These are phyloP conservation scores for Nyctanthes arbortristis DNA, from an alignment of 257 asterid genomes.

Conservation along the genomic window DNA sequence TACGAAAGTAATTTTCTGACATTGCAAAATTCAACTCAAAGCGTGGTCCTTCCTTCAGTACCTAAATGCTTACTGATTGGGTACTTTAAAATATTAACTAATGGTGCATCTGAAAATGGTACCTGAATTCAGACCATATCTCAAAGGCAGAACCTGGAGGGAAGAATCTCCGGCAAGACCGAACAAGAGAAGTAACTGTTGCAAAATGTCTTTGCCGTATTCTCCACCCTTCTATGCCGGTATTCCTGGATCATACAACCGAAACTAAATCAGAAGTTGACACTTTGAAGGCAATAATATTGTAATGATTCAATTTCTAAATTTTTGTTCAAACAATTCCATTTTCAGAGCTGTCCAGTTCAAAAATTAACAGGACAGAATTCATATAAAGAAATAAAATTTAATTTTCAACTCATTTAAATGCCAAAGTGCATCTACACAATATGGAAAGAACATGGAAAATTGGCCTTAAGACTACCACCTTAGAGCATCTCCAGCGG, in stretches of 20 bases:
- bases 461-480: not conserved
- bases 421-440: not conserved
- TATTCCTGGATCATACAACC: slow-evolving; percentile 63
- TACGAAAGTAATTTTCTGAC: not conserved
- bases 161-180: slow-evolving; percentile 91
- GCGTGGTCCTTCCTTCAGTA: not conserved
- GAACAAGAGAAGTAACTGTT: slow-evolving; percentile 81
- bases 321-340: slow-evolving; percentile 7
- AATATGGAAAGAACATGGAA: not conserved
- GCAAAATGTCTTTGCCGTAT: slow-evolving; percentile 90
- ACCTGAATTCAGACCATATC: slow-evolving; percentile 99
- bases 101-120: slow-evolving; percentile 19
- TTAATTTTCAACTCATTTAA: not conserved
- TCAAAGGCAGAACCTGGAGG: slow-evolving; percentile 83
- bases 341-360: slow-evolving; percentile 3
- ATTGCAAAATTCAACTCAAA: not conserved
- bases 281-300: slow-evolving; percentile 22
- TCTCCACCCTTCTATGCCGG: slow-evolving; percentile 99
- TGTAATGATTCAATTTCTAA: slow-evolving; percentile 10
- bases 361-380: not conserved
- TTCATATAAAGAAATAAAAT: not conserved
- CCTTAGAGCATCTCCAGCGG: too few species aligned
- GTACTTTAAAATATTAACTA: slow-evolving; percentile 17
- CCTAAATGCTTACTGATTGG: slow-evolving; percentile 4
- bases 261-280: slow-evolving; percentile 17